Base-by-base conservation (phyloP, 2,329 filamentous ascomycete genomes). In the Epichloe aotearoae region DNA sequence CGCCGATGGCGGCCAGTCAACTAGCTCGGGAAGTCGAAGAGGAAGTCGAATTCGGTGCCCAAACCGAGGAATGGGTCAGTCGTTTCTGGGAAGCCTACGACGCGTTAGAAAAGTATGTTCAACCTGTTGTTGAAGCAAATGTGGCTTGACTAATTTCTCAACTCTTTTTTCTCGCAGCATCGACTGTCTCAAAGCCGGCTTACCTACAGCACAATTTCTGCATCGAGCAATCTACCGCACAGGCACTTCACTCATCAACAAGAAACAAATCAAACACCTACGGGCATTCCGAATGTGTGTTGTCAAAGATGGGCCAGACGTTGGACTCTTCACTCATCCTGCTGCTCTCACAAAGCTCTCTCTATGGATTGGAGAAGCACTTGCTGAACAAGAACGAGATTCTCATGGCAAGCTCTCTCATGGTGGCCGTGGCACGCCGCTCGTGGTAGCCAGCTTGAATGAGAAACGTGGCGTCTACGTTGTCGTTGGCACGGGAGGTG, bases 231-330 rank as follows among this genome's bases (percentile, higher is more conserved):
- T 98, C 55, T 86, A 96, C 54, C 86, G 88, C 46, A 95, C 91
- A 0, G 93, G 93, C 38, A 95, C 89, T 1, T 84, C 87, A 0
- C 75, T 98, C 30, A 86, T 98, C 53, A 87, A 88, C 57, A 98
- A 98, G 70, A 84, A 86, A 52, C 90, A 96, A 61, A 95, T 98
- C 63, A 86, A 88, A 38, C 89, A 96, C 64, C 74, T 98, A 15
- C 82, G 88, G 46, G 86, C 91, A 1, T 98, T 97, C 66, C 86
- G 93, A 47, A 89, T 98, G 76, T 94, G 87, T 36, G 86, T 97
- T 4, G 89, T 98, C 59, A 95, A 94, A 64, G 93, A 97, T 61
- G 89, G 91, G 0, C 88, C 90, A 0, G 93, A 97, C 59, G 85
- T 95, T 0, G 71, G 79, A n/a, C 76, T 97, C 11, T 98, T 98